A percentile compares a stretch with the other conserved stretches of the same genome.
Evolutionary conservation across 306 rosid genomes (phyloP).

Genomic region (Cucumis hystrix): DNA sequence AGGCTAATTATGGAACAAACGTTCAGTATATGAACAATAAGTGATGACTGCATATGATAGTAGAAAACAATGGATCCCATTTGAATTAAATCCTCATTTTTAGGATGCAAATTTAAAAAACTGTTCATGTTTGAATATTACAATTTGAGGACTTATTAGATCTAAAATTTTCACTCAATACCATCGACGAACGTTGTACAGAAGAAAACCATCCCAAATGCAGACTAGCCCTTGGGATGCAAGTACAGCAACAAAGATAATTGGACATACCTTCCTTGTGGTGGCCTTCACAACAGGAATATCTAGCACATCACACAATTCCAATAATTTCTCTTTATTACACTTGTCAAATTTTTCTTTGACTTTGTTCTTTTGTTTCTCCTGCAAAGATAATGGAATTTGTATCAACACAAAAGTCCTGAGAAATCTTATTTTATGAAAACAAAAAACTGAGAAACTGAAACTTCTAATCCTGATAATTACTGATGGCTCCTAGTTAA

Average conservation of each 20-base stretch:
- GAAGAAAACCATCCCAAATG: neutral
- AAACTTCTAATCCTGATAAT: neutral
- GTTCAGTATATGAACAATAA: neutral
- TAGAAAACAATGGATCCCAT: neutral
- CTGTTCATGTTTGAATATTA: neutral
- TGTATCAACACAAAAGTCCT: neutral
- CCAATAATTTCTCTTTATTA: constrained; percentile 75
- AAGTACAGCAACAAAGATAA: constrained; percentile 2
- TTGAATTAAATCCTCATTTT: neutral
- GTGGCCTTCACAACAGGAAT: constrained; percentile 49
- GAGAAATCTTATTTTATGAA: neutral
- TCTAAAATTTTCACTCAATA: neutral
- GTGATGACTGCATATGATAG: neutral
- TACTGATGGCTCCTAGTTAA: neutral
- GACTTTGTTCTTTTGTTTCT: constrained; percentile 74
- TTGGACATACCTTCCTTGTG: constrained; percentile 59
- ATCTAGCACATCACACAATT: constrained; percentile 78
- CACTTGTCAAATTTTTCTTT: constrained; percentile 87
- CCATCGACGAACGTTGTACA: neutral
- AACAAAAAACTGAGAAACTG: neutral
- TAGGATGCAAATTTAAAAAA: neutral
- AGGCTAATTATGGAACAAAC: neutral
- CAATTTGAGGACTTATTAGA: neutral
- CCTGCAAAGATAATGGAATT: constrained; percentile 34
- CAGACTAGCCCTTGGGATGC: neutral